Evolutionary conservation across 805 yeast genomes (phyloP), one percentile per base, ranked within the genome.

Genomic region (Candida quercuum): DNA sequence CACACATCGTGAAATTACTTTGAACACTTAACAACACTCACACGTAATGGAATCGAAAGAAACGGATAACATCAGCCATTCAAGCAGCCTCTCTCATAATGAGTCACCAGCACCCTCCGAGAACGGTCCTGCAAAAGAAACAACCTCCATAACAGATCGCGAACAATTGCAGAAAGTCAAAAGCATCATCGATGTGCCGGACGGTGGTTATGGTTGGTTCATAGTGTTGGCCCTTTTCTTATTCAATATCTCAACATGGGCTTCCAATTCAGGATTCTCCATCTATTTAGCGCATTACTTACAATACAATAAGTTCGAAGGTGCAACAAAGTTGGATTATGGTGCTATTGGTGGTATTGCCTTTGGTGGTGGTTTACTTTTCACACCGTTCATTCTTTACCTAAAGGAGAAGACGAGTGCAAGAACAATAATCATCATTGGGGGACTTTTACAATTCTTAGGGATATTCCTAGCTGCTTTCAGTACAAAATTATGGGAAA

Each of bases 311-410:
- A 57, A 67, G 1, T 79, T 76, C 44, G 56, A 59, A 1, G 82
- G 78, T 6, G 79, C 78, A 0, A 47, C 65, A 1, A 76, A 72
- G 37, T 57, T 75, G 26, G 83, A 77, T 42, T 82, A 71, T 54
- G 82, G 85, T 16, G 60, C 74, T 5, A 67, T 82, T 41, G 86
- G 87, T 5, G 88, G 88, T 4, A 53, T 81, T 12, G 73, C 82
- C 0, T 76, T 79, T 39, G 57, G 51, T 21, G 22, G 29, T 12
- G 41, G 61, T 7, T 80, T 86, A 21, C 76, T 81, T 50, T 62
- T 72, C 38, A 61, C 83, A 35, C 89, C 91, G 6, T 37, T 78
- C 7, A 66, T 70, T 1, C 60, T 69, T 29, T 41, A 72, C 2
- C 41, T 71, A 9, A 69, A 71, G 48, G 67, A 70, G 44, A 4